A percentile compares a stretch with the other conserved stretches of the same genome.
Evolutionary conservation across 192 early-diverging fungal species (phyloP).

Genomic region (Backusella macrospora): DNA sequence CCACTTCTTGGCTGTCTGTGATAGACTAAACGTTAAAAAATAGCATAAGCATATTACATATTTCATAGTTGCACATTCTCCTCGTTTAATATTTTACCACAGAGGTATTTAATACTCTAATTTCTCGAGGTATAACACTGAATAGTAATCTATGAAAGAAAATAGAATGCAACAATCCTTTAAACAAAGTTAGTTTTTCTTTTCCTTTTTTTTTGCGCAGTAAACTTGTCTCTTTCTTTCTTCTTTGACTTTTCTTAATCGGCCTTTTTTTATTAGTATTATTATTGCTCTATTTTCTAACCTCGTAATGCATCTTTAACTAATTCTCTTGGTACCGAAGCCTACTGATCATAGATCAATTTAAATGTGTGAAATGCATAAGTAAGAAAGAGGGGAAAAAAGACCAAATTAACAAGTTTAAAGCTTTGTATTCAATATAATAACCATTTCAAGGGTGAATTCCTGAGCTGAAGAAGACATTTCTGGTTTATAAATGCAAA

Average conservation of each 20-base stretch:
- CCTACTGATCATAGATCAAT: slow-evolving; percentile 13
- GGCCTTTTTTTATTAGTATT: too few relatives aligned
- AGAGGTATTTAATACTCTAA: slow-evolving; percentile 55
- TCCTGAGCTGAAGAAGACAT: slow-evolving; percentile 27
- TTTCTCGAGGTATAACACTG: slow-evolving; percentile 57
- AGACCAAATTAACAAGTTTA: not conserved
- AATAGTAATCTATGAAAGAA: slow-evolving; percentile 62
- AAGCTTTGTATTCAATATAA: not conserved
- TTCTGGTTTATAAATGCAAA: not conserved
- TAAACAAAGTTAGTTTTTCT: not conserved
- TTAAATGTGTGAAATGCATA: not conserved
- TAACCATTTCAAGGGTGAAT: slow-evolving; percentile 45
- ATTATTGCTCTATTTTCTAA: slow-evolving; percentile 17
- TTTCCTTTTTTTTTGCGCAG: not conserved
- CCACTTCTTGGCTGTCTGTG: slow-evolving; percentile 57
- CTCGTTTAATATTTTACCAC: slow-evolving; percentile 40
- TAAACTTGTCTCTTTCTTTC: not conserved
- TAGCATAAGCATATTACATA: not conserved
- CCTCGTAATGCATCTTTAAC: slow-evolving; percentile 46
- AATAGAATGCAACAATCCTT: slow-evolving; percentile 60
- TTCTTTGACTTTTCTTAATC: not conserved
- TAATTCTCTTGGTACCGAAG: slow-evolving; percentile 35
- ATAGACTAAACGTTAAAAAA: slow-evolving; percentile 40
- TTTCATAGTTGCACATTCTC: not conserved
- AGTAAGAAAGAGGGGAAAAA: slow-evolving; percentile 4